Conservation (phyloP, 768 basidiomycete genomes). For the Suillus sp. region DNA sequence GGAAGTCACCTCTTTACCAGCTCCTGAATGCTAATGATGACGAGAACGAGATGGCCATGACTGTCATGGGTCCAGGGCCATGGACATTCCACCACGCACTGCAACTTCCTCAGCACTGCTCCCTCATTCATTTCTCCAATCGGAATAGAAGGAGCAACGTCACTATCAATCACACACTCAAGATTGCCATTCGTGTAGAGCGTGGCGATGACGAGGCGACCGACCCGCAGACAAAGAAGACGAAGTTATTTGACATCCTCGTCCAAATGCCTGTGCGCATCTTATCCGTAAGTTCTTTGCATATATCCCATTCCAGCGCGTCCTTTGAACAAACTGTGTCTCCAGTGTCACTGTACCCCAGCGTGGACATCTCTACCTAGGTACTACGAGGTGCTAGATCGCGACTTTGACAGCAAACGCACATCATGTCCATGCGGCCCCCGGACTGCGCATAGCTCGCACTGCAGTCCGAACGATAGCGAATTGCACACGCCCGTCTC, state of each 20-base stretch:
- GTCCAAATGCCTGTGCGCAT: slow-evolving; percentile 86
- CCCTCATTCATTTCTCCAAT: slow-evolving; percentile 72
- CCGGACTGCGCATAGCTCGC: slow-evolving; percentile 10
- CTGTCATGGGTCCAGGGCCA: slow-evolving; percentile 78
- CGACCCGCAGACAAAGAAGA: slow-evolving; percentile 70
- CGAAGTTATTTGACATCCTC: slow-evolving; percentile 85
- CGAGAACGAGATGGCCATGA: slow-evolving; percentile 57
- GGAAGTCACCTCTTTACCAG: slow-evolving; percentile 64
- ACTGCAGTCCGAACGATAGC: neutral
- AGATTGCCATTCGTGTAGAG: slow-evolving; percentile 82
- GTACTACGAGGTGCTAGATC: slow-evolving; percentile 51
- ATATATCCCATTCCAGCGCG: neutral
- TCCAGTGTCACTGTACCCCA: slow-evolving; percentile 79
- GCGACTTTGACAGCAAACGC: neutral
- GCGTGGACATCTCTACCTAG: slow-evolving; percentile 79
- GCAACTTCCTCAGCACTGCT: slow-evolving; percentile 66
- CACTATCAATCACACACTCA: slow-evolving; percentile 72
- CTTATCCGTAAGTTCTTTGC: slow-evolving; percentile 66
- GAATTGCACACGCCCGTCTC: slow-evolving; percentile 1
- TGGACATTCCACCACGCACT: slow-evolving; percentile 79
- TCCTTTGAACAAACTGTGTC: neutral
- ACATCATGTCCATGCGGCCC: slow-evolving; percentile 48
- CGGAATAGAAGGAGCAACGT: slow-evolving; percentile 76
- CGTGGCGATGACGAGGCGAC: slow-evolving; percentile 66
- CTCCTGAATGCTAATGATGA: slow-evolving; percentile 52